A percentile compares a stretch with the other conserved stretches of the same genome.
Evolutionary conservation across 2,329 filamentous ascomycete species (phyloP).

Genomic region (Xylariales sp.): DNA sequence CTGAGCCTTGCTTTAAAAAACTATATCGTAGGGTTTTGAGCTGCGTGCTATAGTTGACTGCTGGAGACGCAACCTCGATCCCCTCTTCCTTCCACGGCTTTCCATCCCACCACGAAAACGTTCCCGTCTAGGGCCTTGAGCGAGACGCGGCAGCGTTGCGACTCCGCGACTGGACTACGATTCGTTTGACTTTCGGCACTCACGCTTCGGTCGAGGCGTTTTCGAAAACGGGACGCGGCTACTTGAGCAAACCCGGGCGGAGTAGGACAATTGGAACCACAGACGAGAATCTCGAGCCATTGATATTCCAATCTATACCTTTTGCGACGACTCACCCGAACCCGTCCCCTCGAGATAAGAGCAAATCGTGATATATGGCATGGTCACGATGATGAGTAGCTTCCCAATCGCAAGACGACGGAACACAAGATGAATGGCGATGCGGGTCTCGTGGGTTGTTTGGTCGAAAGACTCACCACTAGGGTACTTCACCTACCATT

Average conservation of each 20-base stretch:
- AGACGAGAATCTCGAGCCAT: too few species aligned
- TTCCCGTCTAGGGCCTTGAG: not conserved
- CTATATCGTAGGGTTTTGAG: too few species aligned
- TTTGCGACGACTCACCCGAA: too few species aligned
- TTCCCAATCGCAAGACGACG: constrained; percentile 25
- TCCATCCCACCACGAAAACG: too few species aligned
- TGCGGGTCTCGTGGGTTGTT: constrained; percentile 54
- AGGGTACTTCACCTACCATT: constrained; percentile 39
- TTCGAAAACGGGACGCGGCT: not conserved
- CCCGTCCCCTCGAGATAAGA: too few species aligned
- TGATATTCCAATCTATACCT: too few species aligned
- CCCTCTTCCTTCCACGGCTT: too few species aligned
- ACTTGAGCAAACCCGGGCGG: not conserved
- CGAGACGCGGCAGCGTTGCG: not conserved
- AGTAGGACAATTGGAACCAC: too few species aligned
- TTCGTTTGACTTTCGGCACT: not conserved
- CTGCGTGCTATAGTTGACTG: too few species aligned
- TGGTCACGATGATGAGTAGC: constrained; percentile 29
- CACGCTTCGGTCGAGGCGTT: not conserved
- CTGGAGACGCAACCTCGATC: too few species aligned
- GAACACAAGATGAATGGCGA: constrained; percentile 52
- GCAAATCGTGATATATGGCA: too few species aligned
- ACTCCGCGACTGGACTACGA: not conserved
- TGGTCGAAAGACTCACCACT: constrained; percentile 58
- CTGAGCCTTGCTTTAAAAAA: too few species aligned